A percentile compares a stretch with the other conserved stretches of the same genome.
Evolutionary conservation across 169 alveolate genomes (phyloP).

Genomic region (Miamiensis avidus): DNA sequence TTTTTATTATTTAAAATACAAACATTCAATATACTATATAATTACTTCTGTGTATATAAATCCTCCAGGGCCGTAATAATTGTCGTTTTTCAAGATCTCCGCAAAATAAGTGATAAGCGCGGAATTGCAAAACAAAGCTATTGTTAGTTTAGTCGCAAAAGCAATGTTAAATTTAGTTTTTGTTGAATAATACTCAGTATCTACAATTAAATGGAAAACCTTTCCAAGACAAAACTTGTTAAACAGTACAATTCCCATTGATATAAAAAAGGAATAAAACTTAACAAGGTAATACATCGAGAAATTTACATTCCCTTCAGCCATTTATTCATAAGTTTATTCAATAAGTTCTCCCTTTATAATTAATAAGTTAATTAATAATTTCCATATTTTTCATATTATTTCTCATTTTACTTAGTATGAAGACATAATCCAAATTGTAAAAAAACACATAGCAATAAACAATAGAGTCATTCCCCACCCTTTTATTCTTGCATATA

Average conservation of each 20-base stretch:
- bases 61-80: slow-evolving; percentile 40
- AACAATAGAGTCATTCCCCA: background rate
- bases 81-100: slow-evolving; percentile 23
- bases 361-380: no score
- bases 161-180: slow-evolving; percentile 35
- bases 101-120: slow-evolving; percentile 30
- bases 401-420: background rate
- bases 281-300: background rate
- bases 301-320: background rate
- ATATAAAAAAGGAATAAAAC: slow-evolving; percentile 11
- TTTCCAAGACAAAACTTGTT: slow-evolving; percentile 26
- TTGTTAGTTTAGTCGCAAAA: slow-evolving; percentile 33
- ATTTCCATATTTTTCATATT: background rate
- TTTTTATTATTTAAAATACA: no score
- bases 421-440: slow-evolving; percentile 1
- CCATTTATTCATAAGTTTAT: background rate
- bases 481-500: slow-evolving; percentile 29
- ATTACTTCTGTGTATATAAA: background rate
- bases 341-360: background rate
- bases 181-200: slow-evolving; percentile 34
- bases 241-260: slow-evolving; percentile 11
- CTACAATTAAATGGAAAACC: slow-evolving; percentile 16
- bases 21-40: no score
- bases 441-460: slow-evolving; percentile 1
- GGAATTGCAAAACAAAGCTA: slow-evolving; percentile 41